A percentile compares a stretch with the other conserved stretches of the same genome.
Evolutionary conservation across 768 basidiomycete genomes (phyloP).

Genomic region (Pilatotrama ljubarskyi): DNA sequence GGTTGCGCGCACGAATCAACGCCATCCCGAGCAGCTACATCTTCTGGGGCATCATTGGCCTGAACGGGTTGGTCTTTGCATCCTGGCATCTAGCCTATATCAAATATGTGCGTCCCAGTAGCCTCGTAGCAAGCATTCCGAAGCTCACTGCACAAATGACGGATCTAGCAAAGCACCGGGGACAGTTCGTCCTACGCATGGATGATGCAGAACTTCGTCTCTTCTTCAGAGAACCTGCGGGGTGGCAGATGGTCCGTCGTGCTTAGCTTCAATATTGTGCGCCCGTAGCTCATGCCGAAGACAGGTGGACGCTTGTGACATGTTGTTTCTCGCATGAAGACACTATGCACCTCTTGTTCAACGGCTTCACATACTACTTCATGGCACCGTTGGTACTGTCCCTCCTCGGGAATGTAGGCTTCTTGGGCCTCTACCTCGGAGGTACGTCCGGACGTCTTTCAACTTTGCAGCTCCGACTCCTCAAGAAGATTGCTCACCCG

Average conservation of each 20-base stretch:
- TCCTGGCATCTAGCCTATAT: constrained; percentile 48
- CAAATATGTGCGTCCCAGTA: constrained; percentile 24
- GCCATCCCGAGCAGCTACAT: constrained; percentile 52
- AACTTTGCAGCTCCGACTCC: neutral
- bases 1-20: constrained; percentile 42
- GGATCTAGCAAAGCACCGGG: constrained; percentile 25
- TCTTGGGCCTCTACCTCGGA: constrained; percentile 73
- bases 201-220: constrained; percentile 66
- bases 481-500: neutral
- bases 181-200: constrained; percentile 41
- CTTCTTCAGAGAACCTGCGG: constrained; percentile 58
- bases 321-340: constrained; percentile 70
- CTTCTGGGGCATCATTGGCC: constrained; percentile 62
- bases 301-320: constrained; percentile 76
- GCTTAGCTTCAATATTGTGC: neutral
- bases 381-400: constrained; percentile 65
- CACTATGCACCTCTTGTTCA: constrained; percentile 65
- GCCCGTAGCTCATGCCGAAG: neutral
- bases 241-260: constrained; percentile 63
- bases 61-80: constrained; percentile 62
- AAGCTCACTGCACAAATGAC: neutral
- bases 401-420: constrained; percentile 64
- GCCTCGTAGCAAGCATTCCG: neutral
- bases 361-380: constrained; percentile 77
- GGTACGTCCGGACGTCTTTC: constrained; percentile 43